Evolutionary conservation across 2,329 filamentous ascomycete genomes (phyloP), one percentile per base, ranked within the genome.

Genomic region (Cytospora leucostoma): DNA sequence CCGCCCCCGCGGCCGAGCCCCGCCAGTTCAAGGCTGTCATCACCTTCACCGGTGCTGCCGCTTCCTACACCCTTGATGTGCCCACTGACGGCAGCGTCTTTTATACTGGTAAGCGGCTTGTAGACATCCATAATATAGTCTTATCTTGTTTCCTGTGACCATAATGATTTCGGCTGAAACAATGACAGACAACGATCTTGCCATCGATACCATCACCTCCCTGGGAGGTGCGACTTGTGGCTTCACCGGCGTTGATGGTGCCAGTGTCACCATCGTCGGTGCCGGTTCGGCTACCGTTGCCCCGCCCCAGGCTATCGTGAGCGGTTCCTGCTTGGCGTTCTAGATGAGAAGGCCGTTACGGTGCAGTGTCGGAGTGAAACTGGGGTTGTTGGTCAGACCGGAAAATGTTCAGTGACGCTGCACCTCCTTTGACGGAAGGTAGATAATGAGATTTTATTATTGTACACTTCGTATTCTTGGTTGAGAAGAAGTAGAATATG

Each of bases 1-100:
- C 58, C 32, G 58, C 58, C 8, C 58, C 58, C 17, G 58, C 51
- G 34, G 51, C 51, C 32, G 58, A 61, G 58, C 12, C 58, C 21
- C 58, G 58, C 19, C 58, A 61, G 38, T 55, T 61, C 58, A 32
- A 61, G 51, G 58, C 58, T 5, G 19, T 61, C 38, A 55, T 61
- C 51, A 61, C 58, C 51, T 61, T 61, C 32, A 61, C 50, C 13
- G 51, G 58, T 37, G 58, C 58, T 11, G 51, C 58, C 21, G 51
- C 58, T 11, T 61, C 58, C 6, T 61, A 61, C 19, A 61, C 58
- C 58, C 58, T 61, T 1, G 4, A 55, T 6, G 38, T 61, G 3
- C 58, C 58, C 13, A 49, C 51, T 11, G 58, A 61, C 10, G 27
- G 32, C 10, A 55, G 13, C 19, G n/a, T 19, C 3, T 61, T 61